Base-by-base conservation (phyloP, 1,284 basidiomycete species). In the Cutaneotrichosporon spelunceum region DNA sequence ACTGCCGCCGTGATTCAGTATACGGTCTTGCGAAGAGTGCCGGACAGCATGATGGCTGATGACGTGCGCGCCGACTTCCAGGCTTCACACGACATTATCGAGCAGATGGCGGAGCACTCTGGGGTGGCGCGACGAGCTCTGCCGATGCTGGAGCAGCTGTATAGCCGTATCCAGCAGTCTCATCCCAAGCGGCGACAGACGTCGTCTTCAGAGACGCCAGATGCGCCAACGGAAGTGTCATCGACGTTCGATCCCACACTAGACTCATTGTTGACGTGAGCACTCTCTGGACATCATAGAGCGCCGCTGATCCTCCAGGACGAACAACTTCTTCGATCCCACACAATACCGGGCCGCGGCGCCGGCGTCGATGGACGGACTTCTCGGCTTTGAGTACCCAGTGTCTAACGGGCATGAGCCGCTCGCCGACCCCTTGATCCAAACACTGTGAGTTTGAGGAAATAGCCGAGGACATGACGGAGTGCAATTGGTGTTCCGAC, bases 1-100 rank as follows among this genome's bases (percentile, higher is more conserved):
- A 70, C 67, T 1, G 63, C 66, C n/a, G 65, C 65, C 3, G 63
- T 68, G 4, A 70, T 70, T 45, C 67, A 68, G 34, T 61, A 64
- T 47, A 62, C 58, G 0, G 68, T 70, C 0, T 34, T 70, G 36
- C 58, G 67, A 4, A 65, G 65, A 4, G 66, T 64, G 2, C 68
- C 68, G 6, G 33, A 50, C 4, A 63, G 64, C 57, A 68, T 70
- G 63, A 65, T 70, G 63, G 65, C 64, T 11, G 63, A 67, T 36
- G 68, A 69, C 34, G 66, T 68, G 23, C 64, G 66, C 9, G 56
- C 59, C 33, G 64, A 67, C 57, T 69, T 69, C 36, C 47, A 58
- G 14, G 52, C 56, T 3, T 59, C 66, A 8, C 56, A 59, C 53
- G 57, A 63, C 34, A 62, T 68, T 13, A 60, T 69, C 42, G 61